Evolutionary conservation across 2,329 filamentous ascomycete species (phyloP).

Genomic region (Rosellinia necatrix): DNA sequence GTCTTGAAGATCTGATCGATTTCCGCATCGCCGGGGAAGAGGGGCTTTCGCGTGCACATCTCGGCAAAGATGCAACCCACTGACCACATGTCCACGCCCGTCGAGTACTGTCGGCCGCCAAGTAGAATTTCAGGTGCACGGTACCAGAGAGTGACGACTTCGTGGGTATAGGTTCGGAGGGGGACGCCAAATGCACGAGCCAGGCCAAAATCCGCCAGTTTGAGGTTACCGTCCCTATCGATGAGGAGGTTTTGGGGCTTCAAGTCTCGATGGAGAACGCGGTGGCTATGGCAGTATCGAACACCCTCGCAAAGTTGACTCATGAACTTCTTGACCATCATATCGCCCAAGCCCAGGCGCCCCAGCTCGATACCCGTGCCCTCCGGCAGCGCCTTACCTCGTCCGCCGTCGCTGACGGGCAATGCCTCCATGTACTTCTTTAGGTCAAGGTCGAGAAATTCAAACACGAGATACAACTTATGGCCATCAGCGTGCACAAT

Average conservation of each 20-base stretch:
- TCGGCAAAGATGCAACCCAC: slow-evolving; percentile 94
- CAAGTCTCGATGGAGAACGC: slow-evolving; percentile 83
- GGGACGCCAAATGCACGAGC: slow-evolving; percentile 91
- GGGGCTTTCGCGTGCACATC: slow-evolving; percentile 91
- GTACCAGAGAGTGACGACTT: slow-evolving; percentile 95
- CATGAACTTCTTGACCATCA: slow-evolving; percentile 93
- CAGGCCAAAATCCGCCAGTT: slow-evolving; percentile 88
- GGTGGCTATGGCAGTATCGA: slow-evolving; percentile 86
- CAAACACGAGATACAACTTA: slow-evolving; percentile 91
- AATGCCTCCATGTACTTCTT: slow-evolving; percentile 97
- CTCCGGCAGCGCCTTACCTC: slow-evolving; percentile 83
- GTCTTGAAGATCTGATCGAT: slow-evolving; percentile 96
- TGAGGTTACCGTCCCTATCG: slow-evolving; percentile 83
- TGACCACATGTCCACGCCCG: slow-evolving; percentile 95
- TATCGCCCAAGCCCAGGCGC: slow-evolving; percentile 73
- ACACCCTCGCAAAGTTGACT: slow-evolving; percentile 83
- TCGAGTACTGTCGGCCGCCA: slow-evolving; percentile 89
- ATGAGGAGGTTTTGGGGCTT: slow-evolving; percentile 93
- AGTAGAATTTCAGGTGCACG: slow-evolving; percentile 88
- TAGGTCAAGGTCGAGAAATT: slow-evolving; percentile 87
- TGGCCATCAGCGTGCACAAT: slow-evolving; percentile 94
- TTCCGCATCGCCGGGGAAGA: slow-evolving; percentile 91
- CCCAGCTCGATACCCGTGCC: slow-evolving; percentile 68
- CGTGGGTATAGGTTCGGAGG: slow-evolving; percentile 88
- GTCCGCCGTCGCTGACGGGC: slow-evolving; percentile 80